These are phyloP conservation scores for Clarireedia monteithiana DNA, from an alignment of 2,329 filamentous ascomycete species.

Conservation along the genomic window DNA sequence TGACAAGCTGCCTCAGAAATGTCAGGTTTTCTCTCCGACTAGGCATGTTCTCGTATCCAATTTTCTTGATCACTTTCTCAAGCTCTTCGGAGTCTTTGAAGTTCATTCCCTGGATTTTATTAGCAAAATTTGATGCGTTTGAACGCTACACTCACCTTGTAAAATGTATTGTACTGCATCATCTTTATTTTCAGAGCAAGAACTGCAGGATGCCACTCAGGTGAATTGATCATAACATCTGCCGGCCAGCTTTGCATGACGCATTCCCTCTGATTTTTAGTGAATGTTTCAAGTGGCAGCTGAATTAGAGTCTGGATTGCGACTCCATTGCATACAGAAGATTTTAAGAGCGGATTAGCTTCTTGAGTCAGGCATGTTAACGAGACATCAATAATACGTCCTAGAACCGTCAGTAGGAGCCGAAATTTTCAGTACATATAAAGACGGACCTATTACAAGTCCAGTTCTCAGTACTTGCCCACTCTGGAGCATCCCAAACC, in stretches of 20 bases:
- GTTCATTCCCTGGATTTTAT: conserved; percentile 20
- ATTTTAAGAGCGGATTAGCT: conserved; percentile 15
- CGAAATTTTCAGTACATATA: neutral
- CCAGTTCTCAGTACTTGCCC: conserved; percentile 7
- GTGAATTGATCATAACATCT: conserved; percentile 3
- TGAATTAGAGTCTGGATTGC: conserved; percentile 21
- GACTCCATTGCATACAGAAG: conserved; percentile 17
- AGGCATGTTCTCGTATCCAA: conserved; percentile 6
- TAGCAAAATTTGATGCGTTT: neutral
- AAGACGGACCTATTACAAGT: conserved; percentile 18
- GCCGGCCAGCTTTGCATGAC: conserved; percentile 32
- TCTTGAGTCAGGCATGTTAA: conserved; percentile 16
- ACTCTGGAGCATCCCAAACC: neutral
- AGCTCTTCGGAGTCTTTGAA: conserved; percentile 33
- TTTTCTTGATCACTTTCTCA: conserved; percentile 17
- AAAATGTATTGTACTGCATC: conserved; percentile 44
- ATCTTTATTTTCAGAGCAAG: conserved; percentile 42
- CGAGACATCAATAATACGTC: conserved; percentile 23
- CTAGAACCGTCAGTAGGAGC: conserved; percentile 14
- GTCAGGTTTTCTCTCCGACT: neutral
- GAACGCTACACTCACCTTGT: conserved; percentile 26
- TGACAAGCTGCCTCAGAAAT: conserved; percentile 17
- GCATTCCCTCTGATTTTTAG: conserved; percentile 37
- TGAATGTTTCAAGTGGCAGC: conserved; percentile 32
- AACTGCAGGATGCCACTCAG: conserved; percentile 23